Evolutionary conservation across 2,329 filamentous ascomycete genomes (phyloP).

Genomic region (Hymenotorrendiella dingleyae): DNA sequence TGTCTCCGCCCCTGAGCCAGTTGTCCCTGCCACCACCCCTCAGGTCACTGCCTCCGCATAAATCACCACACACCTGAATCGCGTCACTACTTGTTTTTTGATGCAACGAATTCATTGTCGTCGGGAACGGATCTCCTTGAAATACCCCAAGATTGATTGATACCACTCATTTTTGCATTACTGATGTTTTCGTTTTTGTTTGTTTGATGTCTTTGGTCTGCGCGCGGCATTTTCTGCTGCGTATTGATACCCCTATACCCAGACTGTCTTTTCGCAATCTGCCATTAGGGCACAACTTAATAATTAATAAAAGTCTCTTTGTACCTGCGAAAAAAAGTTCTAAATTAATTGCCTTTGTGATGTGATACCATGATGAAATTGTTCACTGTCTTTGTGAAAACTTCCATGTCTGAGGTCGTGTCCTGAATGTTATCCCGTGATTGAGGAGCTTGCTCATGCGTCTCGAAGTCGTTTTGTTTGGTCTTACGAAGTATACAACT

Average conservation of each 20-base stretch:
- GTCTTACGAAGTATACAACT: too few species aligned
- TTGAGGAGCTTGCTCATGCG: too few species aligned
- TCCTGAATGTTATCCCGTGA: too few species aligned
- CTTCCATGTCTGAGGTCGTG: too few species aligned
- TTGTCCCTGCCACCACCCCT: slow-evolving; percentile 21
- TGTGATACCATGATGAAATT: too few species aligned
- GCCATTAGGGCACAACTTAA: slow-evolving; percentile 33
- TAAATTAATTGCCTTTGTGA: not conserved
- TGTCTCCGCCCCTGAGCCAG: slow-evolving; percentile 18
- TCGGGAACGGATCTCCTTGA: slow-evolving; percentile 32
- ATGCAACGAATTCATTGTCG: slow-evolving; percentile 27
- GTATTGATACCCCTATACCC: slow-evolving; percentile 36
- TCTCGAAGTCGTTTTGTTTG: too few species aligned
- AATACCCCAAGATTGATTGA: slow-evolving; percentile 34
- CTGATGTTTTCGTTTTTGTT: slow-evolving; percentile 23
- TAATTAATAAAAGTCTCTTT: slow-evolving; percentile 33
- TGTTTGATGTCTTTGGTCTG: slow-evolving; percentile 18
- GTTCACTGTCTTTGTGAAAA: too few species aligned
- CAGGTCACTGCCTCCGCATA: slow-evolving; percentile 20
- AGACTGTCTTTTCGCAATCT: slow-evolving; percentile 34
- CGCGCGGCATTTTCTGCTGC: slow-evolving; percentile 28
- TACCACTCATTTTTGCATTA: slow-evolving; percentile 34
- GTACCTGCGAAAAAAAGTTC: slow-evolving; percentile 12
- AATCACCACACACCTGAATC: slow-evolving; percentile 5
- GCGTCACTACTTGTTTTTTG: slow-evolving; percentile 8